phyloP scores from a whole-genome alignment of 2,329 filamentous ascomycete species.

The Furcasterigmium sp. region DNA sequence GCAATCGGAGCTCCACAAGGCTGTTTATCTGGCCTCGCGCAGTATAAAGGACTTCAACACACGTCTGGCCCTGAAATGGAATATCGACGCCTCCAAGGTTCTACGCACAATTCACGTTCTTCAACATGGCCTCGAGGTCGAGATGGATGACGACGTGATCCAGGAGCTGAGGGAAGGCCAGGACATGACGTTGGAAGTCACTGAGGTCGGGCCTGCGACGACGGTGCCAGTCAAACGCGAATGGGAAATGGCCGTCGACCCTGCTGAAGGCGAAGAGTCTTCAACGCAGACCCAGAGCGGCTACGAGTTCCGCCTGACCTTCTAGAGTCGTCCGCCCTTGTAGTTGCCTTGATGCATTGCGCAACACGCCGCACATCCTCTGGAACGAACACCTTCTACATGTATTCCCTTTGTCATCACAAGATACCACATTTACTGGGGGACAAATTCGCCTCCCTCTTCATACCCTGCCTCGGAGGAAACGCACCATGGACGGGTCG shows the following conservation, averaged over 20 bases:
- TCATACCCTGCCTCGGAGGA: no score
- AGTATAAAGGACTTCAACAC: constrained; percentile 69
- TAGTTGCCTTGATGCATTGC: no score
- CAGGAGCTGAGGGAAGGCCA: constrained; percentile 81
- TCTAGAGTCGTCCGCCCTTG: constrained; percentile 26
- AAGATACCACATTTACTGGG: neutral
- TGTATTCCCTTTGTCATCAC: neutral
- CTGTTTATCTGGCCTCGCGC: constrained; percentile 77
- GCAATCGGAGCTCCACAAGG: constrained; percentile 66
- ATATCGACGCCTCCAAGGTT: constrained; percentile 68
- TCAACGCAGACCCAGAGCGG: constrained; percentile 20
- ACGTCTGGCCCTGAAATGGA: constrained; percentile 73
- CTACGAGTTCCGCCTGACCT: constrained; percentile 41
- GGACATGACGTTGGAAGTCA: constrained; percentile 75
- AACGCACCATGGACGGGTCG: no score
- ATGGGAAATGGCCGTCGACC: constrained; percentile 58
- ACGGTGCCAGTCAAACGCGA: constrained; percentile 43
- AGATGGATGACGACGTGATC: constrained; percentile 88
- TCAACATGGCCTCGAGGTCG: constrained; percentile 70
- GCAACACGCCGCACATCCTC: no score
- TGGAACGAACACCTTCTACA: constrained; percentile 7
- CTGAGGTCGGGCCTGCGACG: constrained; percentile 30
- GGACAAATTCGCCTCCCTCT: neutral
- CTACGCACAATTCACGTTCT: constrained; percentile 68
- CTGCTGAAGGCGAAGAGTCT: constrained; percentile 29